Base-by-base conservation (phyloP, 2,329 filamentous ascomycete genomes). In the Clonostachys rhizophaga region DNA sequence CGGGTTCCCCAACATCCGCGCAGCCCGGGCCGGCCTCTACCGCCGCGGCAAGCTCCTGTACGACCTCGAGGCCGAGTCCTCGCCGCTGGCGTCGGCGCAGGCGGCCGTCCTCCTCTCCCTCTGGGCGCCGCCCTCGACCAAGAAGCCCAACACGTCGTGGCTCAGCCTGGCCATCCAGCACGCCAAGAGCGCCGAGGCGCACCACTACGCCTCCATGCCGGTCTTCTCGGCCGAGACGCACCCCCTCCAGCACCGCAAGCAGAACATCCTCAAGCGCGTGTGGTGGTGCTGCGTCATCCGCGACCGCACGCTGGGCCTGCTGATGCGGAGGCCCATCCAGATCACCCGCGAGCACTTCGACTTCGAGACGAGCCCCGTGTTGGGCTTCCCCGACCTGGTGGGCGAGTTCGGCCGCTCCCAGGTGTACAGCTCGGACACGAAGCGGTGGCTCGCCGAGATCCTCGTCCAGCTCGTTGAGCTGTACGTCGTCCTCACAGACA, bases 201-300 rank as follows among this genome's bases (percentile, higher is more conserved):
- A 74, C 40, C 67, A 69, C 33, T 72, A 72, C 46, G 56, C 63
- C 0, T 58, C 61, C 5, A 65, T 59, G 53, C 66, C 55, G 14
- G 57, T 55, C 6, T 61, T 56, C 50, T 63, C 54, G 4, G 49
- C 55, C 4, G 46, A 51, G 6, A 57, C 56, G 10, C 60, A 64
- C 6, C 61, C 63, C 1, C 51, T 64, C 10, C 59, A 67, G 41
- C 53, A 61, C 10, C 63, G 65, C 51, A 67, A 68, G 49, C 62
- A 68, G 47, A 64, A 67, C 50, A 60, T 66, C 8, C 64, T 72
- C 34, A 79, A 78, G 56, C 64, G 75, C 3, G 58, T 80, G 8
- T 79, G 75, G 75, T 79, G 76, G 75, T 75, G 73, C 48, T 77
- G 75, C 49, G 63, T 79, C 39, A 63, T 79, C 6, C 71, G 76